These are phyloP conservation scores for Conoideocrella luteorostrata DNA, from an alignment of 2,329 filamentous ascomycete genomes.

Conservation along the genomic window DNA sequence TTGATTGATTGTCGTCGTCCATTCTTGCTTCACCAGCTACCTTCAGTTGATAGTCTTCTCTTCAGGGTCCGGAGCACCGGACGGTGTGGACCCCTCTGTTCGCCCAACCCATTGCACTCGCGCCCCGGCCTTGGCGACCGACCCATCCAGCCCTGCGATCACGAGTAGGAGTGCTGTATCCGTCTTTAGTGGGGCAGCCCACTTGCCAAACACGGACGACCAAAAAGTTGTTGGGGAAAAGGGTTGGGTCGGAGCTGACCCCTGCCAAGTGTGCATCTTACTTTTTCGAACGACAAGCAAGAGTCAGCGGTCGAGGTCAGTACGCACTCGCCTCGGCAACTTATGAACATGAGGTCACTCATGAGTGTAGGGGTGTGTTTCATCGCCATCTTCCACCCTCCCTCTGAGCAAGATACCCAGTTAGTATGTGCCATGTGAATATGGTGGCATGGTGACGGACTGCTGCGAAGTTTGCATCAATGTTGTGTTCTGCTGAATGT, in stretches of 20 bases:
- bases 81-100: conserved; percentile 3
- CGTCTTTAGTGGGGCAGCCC: neutral
- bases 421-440: neutral
- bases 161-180: conserved; percentile 5
- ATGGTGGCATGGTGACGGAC: too few species aligned
- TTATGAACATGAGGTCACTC: neutral
- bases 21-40: too few species aligned
- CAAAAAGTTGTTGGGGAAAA: conserved; percentile 14
- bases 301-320: too few species aligned
- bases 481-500: too few species aligned
- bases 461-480: too few species aligned
- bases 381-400: neutral
- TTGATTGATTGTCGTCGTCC: too few species aligned
- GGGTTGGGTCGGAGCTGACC: conserved; percentile 8
- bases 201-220: conserved; percentile 4
- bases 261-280: too few species aligned
- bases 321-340: conserved; percentile 4
- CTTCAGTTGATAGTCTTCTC: neutral
- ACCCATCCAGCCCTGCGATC: neutral
- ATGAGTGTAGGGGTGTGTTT: neutral
- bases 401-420: too few species aligned
- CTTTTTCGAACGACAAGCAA: too few species aligned
- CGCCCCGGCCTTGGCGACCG: conserved; percentile 1
- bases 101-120: conserved; percentile 7
- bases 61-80: conserved; percentile 3